Conservation (phyloP, 1,284 basidiomycete species). For the Apiotrichum sp. region DNA sequence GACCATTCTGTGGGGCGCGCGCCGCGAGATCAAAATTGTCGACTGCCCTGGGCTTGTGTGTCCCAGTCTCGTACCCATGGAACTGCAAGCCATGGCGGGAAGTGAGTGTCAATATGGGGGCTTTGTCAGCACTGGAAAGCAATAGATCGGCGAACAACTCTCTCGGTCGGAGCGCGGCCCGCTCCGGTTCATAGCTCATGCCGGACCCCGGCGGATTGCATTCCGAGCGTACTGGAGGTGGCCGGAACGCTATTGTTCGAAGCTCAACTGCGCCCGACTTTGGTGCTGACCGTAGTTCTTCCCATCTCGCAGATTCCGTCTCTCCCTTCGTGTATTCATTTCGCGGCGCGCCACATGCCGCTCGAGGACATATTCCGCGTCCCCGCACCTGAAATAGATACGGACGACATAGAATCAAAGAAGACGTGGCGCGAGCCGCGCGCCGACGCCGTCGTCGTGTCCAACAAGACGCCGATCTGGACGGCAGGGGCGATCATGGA, state of each 20-base stretch:
- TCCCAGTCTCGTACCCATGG: conserved; percentile 69
- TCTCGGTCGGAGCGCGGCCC: too few species aligned
- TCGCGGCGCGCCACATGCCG: conserved; percentile 63
- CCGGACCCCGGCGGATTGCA: too few species aligned
- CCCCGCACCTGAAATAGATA: conserved; percentile 20
- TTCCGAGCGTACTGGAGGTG: neutral
- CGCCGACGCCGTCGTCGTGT: conserved; percentile 47
- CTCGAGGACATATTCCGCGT: conserved; percentile 67
- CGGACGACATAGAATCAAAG: conserved; percentile 32
- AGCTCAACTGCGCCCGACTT: too few species aligned
- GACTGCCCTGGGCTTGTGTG: conserved; percentile 82
- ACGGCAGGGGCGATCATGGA: conserved; percentile 62
- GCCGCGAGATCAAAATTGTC: conserved; percentile 67
- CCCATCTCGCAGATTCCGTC: conserved; percentile 83
- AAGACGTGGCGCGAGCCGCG: conserved; percentile 31
- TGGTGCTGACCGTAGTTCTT: conserved; percentile 58
- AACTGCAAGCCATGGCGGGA: conserved; percentile 59
- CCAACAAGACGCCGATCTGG: conserved; percentile 21
- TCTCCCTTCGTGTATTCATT: conserved; percentile 66
- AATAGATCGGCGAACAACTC: too few species aligned
- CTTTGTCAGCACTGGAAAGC: too few species aligned
- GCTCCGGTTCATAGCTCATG: too few species aligned
- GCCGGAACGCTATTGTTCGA: too few species aligned
- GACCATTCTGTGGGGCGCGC: conserved; percentile 70
- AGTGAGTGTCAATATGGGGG: conserved; percentile 16